Evolutionary conservation across 768 basidiomycete genomes (phyloP).

Genomic region (Thelephora ganbajun): DNA sequence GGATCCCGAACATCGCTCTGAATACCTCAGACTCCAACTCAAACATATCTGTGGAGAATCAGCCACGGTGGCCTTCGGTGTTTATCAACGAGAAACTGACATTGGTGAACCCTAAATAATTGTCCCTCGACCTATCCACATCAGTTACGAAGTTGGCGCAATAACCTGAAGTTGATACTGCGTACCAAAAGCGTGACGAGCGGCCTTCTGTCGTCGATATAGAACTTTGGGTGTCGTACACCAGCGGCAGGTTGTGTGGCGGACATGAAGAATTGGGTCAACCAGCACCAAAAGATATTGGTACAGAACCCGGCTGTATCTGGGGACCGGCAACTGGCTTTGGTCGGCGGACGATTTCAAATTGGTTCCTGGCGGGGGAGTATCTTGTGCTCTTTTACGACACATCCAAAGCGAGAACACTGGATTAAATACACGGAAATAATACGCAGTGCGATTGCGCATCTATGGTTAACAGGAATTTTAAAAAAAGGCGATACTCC

Average conservation of each 20-base stretch:
- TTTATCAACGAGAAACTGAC: not conserved
- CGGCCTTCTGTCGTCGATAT: not conserved
- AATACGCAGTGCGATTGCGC: no score
- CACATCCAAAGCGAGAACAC: no score
- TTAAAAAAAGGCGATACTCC: no score
- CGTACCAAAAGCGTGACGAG: not conserved
- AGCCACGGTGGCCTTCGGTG: not conserved
- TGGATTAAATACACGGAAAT: no score
- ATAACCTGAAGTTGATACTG: not conserved
- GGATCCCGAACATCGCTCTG: conserved; percentile 21
- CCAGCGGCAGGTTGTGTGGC: not conserved
- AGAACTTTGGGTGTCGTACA: not conserved
- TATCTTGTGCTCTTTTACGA: no score
- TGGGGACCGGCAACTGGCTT: no score
- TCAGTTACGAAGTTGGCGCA: not conserved
- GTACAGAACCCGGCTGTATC: no score
- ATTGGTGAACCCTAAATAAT: conserved; percentile 26
- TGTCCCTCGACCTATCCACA: conserved; percentile 20
- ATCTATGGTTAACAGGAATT: no score
- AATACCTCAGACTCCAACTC: conserved; percentile 25
- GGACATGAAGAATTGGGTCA: no score
- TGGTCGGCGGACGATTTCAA: no score
- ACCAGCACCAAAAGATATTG: no score
- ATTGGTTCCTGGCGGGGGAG: no score
- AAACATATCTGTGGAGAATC: conserved; percentile 15